Evolutionary conservation across 331 rosid genomes (phyloP).

Genomic region (Rosa hybrid): DNA sequence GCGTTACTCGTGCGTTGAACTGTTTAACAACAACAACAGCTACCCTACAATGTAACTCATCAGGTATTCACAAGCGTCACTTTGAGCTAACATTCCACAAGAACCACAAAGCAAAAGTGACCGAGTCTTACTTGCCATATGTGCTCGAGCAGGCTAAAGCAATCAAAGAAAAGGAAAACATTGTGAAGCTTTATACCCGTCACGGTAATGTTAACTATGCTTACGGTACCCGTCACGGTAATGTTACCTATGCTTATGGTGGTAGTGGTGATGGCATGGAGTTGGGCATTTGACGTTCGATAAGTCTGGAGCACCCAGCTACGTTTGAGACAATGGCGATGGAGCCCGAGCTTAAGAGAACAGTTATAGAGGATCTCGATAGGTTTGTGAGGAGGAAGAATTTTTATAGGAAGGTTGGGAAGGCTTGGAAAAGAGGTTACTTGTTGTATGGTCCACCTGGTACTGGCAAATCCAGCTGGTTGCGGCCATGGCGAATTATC

Average conservation of each 20-base stretch:
- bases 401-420: conserved; percentile 29
- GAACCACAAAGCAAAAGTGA: conserved; percentile 20
- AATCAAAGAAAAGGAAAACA: neutral
- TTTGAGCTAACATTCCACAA: conserved; percentile 30
- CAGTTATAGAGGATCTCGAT: conserved; percentile 23
- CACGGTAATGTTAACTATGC: neutral
- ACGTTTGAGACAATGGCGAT: conserved; percentile 39
- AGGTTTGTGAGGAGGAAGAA: conserved; percentile 30
- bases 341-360: conserved; percentile 33
- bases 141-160: neutral
- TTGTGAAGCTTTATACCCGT: neutral
- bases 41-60: neutral
- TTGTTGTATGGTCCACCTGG: neutral
- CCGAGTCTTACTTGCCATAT: conserved; percentile 1
- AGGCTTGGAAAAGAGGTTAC: conserved; percentile 6
- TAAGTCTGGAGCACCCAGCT: conserved; percentile 36
- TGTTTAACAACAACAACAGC: neutral
- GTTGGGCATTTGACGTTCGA: conserved; percentile 21
- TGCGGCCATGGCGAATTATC: neutral
- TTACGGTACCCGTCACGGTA: neutral
- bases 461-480: conserved; percentile 5
- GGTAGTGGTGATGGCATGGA: conserved; percentile 3
- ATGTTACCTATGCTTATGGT: neutral
- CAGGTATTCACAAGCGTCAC: neutral
- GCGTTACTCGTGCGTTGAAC: neutral